Evolutionary conservation across 495 filamentous ascomycete species (phyloP), one percentile per base, ranked within the genome.

Genomic region (Paragyromitra xinjiangensis): DNA sequence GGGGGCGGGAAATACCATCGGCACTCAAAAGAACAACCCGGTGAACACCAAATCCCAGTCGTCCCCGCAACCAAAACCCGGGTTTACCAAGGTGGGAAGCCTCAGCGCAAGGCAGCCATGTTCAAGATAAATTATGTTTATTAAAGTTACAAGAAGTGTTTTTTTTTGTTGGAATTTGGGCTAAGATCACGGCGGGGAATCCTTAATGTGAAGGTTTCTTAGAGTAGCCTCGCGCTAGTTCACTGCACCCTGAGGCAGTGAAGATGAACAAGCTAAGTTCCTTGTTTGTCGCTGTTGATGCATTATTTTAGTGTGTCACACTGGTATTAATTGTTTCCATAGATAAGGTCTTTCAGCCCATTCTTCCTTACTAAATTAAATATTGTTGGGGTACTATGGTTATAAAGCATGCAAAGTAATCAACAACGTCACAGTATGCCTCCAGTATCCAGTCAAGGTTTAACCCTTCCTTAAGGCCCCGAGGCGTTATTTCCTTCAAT

Each of bases 281-380:
- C 19, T 19, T 58, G 55, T 37, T 58, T 34, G 11, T 14, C 6
- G 26, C 14, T 8, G 11, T 58, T 58, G 3, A 58, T 58, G 19
- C 55, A 29, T 34, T 34, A 34, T 34, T 58, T 58, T 58, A 11
- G 55, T 58, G 55, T 58, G 22, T 34, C 24, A 58, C 55, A 58
- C 24, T 29, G 22, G 12, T 11, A 19, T 22, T 22, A 22, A 22
- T 22, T 53, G 29, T n/a, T 19, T 53, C 24, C 29, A 29, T 11
- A 58, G 55, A 58, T 34, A 58, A 58, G 22, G 29, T 34, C 29
- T 34, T 34, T 34, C 29, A 34, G 29, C 29, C 4, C 29, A 58
- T 12, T 29, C 9, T 34, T 37, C 9, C 3, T 29, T 19, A 22
- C 26, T 1, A 3, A 34, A 8, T 19, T 22, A 58, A 29, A 58